phyloP scores from a whole-genome alignment of 2,329 filamentous ascomycete genomes.

The Zarea fungicola region DNA sequence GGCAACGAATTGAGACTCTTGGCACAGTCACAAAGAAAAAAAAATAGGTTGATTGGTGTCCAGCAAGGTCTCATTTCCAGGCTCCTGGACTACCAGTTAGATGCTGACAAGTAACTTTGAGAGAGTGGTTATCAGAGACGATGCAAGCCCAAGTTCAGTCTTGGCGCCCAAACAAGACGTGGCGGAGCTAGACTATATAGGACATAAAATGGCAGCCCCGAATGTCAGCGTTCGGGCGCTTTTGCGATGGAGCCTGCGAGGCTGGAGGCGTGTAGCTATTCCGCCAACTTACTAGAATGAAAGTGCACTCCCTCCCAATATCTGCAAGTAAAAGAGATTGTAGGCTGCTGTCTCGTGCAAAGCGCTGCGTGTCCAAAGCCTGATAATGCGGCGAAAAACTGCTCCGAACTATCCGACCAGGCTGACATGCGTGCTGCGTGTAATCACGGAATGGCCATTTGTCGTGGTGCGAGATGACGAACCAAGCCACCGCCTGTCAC shows the following conservation, averaged over 20 bases:
- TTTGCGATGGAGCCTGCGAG: no score
- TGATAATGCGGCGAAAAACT: background rate
- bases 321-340: no score
- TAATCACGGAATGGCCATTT: background rate
- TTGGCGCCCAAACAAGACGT: conserved; percentile 7
- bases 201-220: background rate
- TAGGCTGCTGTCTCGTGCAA: no score
- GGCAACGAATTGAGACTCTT: no score
- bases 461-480: background rate
- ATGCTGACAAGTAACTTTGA: background rate
- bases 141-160: background rate
- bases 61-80: no score
- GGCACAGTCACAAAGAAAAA: no score
- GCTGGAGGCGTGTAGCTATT: conserved; percentile 2
- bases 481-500: no score
- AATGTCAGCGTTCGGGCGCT: background rate
- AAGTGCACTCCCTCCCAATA: no score
- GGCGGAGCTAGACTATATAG: conserved; percentile 6
- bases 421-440: background rate
- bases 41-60: no score
- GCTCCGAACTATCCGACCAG: background rate
- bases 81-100: no score
- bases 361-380: no score
- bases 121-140: background rate
- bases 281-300: no score